Evolutionary conservation across 306 rosid genomes (phyloP).

Genomic region (Datisca glomerata): DNA sequence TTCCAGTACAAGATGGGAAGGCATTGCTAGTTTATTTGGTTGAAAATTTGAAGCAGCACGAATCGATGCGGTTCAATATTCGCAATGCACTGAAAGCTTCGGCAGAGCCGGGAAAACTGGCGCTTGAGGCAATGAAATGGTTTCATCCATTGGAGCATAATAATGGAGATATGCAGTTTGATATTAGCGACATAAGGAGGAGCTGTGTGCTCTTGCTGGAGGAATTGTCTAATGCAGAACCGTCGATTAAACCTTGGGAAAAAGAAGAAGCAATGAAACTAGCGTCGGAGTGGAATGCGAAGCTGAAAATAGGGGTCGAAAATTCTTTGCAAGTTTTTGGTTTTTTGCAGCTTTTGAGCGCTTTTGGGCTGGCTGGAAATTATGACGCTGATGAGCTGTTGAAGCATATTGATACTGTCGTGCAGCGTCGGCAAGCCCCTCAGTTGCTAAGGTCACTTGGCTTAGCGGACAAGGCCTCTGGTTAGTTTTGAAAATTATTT

Average conservation of each 20-base stretch:
- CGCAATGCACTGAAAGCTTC: slow-evolving; percentile 13
- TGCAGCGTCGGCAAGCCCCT: slow-evolving; percentile 17
- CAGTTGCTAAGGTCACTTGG: slow-evolving; percentile 29
- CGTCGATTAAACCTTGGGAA: slow-evolving; percentile 6
- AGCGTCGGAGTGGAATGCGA: slow-evolving; percentile 23
- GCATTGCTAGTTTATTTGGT: slow-evolving; percentile 13
- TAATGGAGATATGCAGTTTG: slow-evolving; percentile 2
- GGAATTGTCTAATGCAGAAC: slow-evolving; percentile 16
- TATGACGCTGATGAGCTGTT: slow-evolving; percentile 23
- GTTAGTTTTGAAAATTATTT: slow-evolving; percentile 14
- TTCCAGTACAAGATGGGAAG: slow-evolving; percentile 15
- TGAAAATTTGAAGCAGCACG: slow-evolving; percentile 11
- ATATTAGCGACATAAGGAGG: slow-evolving; percentile 10
- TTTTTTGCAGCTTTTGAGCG: slow-evolving; percentile 21
- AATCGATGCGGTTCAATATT: slow-evolving; percentile 10
- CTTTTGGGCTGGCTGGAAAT: slow-evolving; percentile 17
- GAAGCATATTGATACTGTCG: slow-evolving; percentile 6
- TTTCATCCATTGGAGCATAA: slow-evolving; percentile 10
- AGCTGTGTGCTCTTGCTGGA: slow-evolving; percentile 28
- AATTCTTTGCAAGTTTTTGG: slow-evolving; percentile 19
- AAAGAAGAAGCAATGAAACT: slow-evolving; percentile 16
- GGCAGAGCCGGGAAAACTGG: slow-evolving; percentile 15
- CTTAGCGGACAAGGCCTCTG: slow-evolving; percentile 18
- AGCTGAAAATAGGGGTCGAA: slow-evolving; percentile 5
- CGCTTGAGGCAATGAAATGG: slow-evolving; percentile 23